phyloP scores from a whole-genome alignment of 2,329 filamentous ascomycete species.

The Aspergillus sp. region DNA sequence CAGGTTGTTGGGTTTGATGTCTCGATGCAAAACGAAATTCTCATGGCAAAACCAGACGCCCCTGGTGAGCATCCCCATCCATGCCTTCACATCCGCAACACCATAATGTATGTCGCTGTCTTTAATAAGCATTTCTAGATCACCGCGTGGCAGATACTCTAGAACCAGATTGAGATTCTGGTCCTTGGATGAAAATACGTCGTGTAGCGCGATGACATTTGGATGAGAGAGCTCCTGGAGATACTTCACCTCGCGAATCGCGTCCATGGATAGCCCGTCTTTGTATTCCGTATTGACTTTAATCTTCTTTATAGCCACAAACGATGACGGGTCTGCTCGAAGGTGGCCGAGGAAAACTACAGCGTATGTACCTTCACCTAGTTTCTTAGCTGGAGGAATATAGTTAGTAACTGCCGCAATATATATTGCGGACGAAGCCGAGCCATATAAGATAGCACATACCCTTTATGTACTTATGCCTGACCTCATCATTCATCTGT shows the following conservation, averaged over 20 bases:
- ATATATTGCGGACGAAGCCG: not conserved
- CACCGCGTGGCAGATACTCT: conserved; percentile 89
- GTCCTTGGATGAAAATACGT: conserved; percentile 93
- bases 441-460: conserved; percentile 15
- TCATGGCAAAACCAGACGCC: conserved; percentile 97
- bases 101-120: conserved; percentile 82
- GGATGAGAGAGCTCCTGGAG: conserved; percentile 91
- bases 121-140: conserved; percentile 91
- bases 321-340: conserved; percentile 65
- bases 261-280: conserved; percentile 91
- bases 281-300: conserved; percentile 63
- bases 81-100: conserved; percentile 89
- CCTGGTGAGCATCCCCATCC: conserved; percentile 96
- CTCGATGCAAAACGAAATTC: conserved; percentile 88
- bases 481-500: conserved; percentile 77
- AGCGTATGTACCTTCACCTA: conserved; percentile 96
- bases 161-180: conserved; percentile 96
- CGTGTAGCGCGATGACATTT: conserved; percentile 90
- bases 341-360: conserved; percentile 89
- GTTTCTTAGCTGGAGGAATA: conserved; percentile 68
- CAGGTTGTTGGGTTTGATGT: conserved; percentile 99
- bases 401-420: not conserved
- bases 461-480: conserved; percentile 89
- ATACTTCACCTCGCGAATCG: conserved; percentile 92
- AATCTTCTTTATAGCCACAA: conserved; percentile 68